Percentiles rank a stretch among this genome's conserved stretches.
Conservation (phyloP, 495 filamentous ascomycete species). For the Xylaria venustula region DNA sequence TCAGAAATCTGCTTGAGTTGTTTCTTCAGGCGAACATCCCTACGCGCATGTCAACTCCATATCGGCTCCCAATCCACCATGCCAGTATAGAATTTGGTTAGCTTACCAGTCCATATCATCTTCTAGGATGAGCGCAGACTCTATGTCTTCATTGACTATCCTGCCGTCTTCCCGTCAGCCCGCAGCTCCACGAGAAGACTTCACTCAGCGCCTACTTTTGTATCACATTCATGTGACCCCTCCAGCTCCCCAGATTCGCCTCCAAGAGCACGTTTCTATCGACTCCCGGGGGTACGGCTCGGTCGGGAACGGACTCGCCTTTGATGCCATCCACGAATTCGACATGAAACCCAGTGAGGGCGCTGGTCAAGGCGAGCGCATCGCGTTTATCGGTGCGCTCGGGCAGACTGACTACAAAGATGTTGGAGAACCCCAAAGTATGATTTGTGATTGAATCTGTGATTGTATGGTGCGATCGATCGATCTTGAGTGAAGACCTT, state of each 20-base stretch:
- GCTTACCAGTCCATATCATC: constrained; percentile 41
- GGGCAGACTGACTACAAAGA: constrained; percentile 29
- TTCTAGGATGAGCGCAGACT: constrained; percentile 43
- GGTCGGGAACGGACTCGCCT: constrained; percentile 22
- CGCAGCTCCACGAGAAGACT: not conserved
- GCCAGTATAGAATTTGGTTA: not conserved
- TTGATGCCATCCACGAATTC: constrained; percentile 33
- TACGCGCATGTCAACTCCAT: not conserved
- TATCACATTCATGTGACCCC: constrained; percentile 31
- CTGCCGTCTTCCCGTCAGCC: constrained; percentile 11
- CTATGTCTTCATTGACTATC: constrained; percentile 35
- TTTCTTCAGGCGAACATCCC: constrained; percentile 38
- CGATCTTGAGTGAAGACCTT: not conserved
- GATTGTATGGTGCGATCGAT: not conserved
- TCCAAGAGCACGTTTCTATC: constrained; percentile 7
- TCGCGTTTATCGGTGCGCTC: constrained; percentile 39
- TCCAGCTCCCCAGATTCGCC: constrained; percentile 29
- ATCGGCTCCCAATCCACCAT: not conserved
- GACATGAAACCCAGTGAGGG: constrained; percentile 30
- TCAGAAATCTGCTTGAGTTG: constrained; percentile 25
- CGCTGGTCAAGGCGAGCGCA: constrained; percentile 28
- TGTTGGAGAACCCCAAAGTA: constrained; percentile 31
- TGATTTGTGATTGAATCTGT: constrained; percentile 6
- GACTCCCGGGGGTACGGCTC: constrained; percentile 19
- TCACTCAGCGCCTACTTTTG: not conserved